phyloP scores from a whole-genome alignment of 345 rosid genomes.

The Hibiscus mutabilis region DNA sequence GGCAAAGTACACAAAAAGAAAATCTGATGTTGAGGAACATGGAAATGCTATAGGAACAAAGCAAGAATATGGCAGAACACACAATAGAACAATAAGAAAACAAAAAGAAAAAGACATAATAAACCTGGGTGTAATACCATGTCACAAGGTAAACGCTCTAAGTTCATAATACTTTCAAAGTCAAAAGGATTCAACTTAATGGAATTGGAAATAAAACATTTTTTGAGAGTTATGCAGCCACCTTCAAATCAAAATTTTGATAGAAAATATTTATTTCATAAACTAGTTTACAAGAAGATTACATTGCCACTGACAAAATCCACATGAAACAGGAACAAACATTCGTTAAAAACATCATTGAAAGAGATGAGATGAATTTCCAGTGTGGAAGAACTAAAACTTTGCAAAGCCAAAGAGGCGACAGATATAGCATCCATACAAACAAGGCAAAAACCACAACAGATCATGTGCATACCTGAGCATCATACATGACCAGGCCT shows the following conservation, averaged over 20 bases:
- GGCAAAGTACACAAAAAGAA: too few species aligned
- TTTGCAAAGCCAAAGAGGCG: neutral
- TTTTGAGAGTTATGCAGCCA: neutral
- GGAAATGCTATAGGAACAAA: too few species aligned
- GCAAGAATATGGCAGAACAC: too few species aligned
- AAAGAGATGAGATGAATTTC: neutral
- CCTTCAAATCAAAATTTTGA: neutral
- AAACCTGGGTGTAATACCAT: too few species aligned
- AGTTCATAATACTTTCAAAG: neutral
- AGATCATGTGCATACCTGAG: slow-evolving; percentile 47
- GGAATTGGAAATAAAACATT: neutral
- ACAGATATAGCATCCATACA: neutral
- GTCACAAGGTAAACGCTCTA: too few species aligned
- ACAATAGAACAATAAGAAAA: too few species aligned
- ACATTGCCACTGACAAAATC: neutral
- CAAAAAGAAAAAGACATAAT: too few species aligned
- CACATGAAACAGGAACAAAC: neutral
- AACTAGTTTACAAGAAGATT: neutral
- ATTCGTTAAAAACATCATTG: neutral
- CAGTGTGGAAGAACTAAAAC: neutral
- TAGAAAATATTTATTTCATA: neutral
- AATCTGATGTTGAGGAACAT: too few species aligned
- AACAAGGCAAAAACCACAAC: neutral
- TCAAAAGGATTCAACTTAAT: neutral
- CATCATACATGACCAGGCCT: slow-evolving; percentile 81